Evolutionary conservation across 306 rosid species (phyloP), one percentile per base, ranked within the genome.

Genomic region (Dalbergia cochinchinensis): DNA sequence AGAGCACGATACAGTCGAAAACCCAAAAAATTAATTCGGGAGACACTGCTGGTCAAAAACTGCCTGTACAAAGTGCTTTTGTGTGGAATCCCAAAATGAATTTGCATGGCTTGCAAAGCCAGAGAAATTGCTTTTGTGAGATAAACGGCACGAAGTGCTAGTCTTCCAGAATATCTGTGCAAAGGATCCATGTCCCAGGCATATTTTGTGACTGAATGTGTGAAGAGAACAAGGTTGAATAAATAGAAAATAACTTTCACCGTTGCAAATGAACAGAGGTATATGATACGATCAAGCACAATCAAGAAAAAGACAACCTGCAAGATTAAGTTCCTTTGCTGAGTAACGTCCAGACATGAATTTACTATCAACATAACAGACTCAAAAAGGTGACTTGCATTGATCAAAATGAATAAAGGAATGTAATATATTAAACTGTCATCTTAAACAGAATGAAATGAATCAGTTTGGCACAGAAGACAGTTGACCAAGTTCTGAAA

Each of bases 271-370:
- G 98, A 94, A 58, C 97, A 92, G 88, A 94, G 97, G 84, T 94
- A 94, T 74, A 94, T 89, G 50, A 92, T 69, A 62, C 98, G 98
- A 86, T 94, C 97, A 33, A 94, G 92, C 86, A 94, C 97, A 48
- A 94, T 92, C 88, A 94, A 85, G 94, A 91, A 94, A 84, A 94
- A 92, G 87, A 94, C 86, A 75, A 85, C 85, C 98, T 94, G 97
- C 92, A 88, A 48, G 73, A 60, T 26, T 60, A 72, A 80, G 50
- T 33, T 42, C 39, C 54, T 76, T 71, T 7, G 44, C 68, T 80
- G 48, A 84, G 76, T 62, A 80, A 54, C 59, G 54, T 48, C 42
- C 37, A 45, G 65, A 83, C 11, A 69, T 26, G 55, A 44, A 50
- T 78, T 68, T 37, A 37, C 62, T 65, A 58, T 61, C 71, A 72